phyloP scores from a whole-genome alignment of 768 basidiomycete species.

The Boletus tomentosulus region DNA sequence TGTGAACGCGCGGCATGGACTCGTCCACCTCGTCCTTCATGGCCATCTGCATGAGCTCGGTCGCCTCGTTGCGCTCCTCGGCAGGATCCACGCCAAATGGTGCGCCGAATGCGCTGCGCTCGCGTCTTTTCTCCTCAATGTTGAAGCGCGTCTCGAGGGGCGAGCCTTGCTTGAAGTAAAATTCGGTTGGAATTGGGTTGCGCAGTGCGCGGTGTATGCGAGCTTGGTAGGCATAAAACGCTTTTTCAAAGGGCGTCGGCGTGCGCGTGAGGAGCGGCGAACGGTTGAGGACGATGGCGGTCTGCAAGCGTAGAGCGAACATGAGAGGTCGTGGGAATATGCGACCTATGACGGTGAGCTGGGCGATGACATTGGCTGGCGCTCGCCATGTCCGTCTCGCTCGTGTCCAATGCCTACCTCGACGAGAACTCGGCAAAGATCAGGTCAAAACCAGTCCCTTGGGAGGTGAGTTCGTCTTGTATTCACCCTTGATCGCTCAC shows the following conservation, averaged over 20 bases:
- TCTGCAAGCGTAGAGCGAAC: slow-evolving; percentile 35
- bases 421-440: slow-evolving; percentile 88
- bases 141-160: slow-evolving; percentile 78
- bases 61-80: slow-evolving; percentile 40
- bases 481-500: slow-evolving; percentile 1
- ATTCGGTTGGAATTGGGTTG: slow-evolving; percentile 83
- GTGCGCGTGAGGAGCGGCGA: slow-evolving; percentile 72
- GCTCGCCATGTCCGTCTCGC: slow-evolving; percentile 60
- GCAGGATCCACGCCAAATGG: slow-evolving; percentile 45
- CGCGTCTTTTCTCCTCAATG: slow-evolving; percentile 68
- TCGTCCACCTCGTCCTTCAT: slow-evolving; percentile 59
- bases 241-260: slow-evolving; percentile 68
- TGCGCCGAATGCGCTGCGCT: slow-evolving; percentile 69
- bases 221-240: slow-evolving; percentile 80
- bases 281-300: slow-evolving; percentile 74
- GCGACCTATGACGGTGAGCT: background rate
- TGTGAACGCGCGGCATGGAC: slow-evolving; percentile 55
- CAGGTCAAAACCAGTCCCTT: slow-evolving; percentile 85
- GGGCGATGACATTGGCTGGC: background rate
- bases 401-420: slow-evolving; percentile 79
- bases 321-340: slow-evolving; percentile 31
- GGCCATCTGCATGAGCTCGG: slow-evolving; percentile 56
- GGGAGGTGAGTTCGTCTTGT: slow-evolving; percentile 65
- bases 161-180: slow-evolving; percentile 93
- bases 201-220: slow-evolving; percentile 81